Evolutionary conservation across 305 asterid species (phyloP).

Genomic region (Ilex paraguariensis): DNA sequence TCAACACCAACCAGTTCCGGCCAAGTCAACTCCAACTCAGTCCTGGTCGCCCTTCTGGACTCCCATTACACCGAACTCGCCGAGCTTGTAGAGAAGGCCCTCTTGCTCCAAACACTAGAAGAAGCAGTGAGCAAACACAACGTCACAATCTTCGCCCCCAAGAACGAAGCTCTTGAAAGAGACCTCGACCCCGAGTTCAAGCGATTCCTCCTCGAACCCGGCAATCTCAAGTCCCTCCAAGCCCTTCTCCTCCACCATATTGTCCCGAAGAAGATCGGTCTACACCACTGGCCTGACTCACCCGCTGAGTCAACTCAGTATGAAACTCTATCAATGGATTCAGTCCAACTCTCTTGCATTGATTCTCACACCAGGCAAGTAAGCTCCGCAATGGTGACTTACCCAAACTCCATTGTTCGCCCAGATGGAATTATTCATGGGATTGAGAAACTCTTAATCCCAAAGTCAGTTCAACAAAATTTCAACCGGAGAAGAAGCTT

Average conservation of each 20-base stretch:
- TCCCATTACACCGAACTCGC: slow-evolving; percentile 23
- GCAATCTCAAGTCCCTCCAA: not conserved
- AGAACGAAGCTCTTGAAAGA: not conserved
- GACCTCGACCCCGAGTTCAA: not conserved
- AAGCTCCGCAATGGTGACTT: no score
- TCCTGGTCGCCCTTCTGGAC: slow-evolving; percentile 19
- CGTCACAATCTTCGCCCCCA: slow-evolving; percentile 7
- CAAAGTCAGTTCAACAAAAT: slow-evolving; percentile 22
- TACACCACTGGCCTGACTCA: no score
- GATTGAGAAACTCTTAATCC: slow-evolving; percentile 19
- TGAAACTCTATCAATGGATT: no score
- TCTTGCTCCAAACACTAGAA: slow-evolving; percentile 23
- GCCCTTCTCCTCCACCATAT: no score
- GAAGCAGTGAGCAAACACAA: slow-evolving; percentile 13
- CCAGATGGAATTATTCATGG: slow-evolving; percentile 35
- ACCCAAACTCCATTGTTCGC: slow-evolving; percentile 14
- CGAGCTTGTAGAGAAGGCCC: slow-evolving; percentile 26
- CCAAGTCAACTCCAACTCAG: slow-evolving; percentile 19
- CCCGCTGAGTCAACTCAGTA: no score
- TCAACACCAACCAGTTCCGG: no score
- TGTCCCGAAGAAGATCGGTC: no score
- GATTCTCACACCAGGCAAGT: no score
- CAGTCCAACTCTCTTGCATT: no score
- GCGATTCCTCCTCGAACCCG: not conserved
- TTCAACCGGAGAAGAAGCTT: slow-evolving; percentile 25